phyloP scores from a whole-genome alignment of 805 yeast genomes.

The Danielia oregonensis region DNA sequence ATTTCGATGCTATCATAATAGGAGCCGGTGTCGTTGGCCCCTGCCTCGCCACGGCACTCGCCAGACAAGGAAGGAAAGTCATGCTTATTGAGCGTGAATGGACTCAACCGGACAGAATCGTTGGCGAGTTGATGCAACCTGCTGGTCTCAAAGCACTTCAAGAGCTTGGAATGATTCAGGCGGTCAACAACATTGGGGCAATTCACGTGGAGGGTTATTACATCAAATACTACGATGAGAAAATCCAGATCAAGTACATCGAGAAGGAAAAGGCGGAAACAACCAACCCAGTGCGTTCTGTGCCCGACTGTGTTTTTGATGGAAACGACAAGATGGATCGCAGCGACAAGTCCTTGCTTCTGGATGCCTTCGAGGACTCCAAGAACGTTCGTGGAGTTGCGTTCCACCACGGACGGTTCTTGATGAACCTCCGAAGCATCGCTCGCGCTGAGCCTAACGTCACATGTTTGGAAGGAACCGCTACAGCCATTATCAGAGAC shows the following conservation, averaged over 20 bases:
- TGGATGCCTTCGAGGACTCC: conserved; percentile 54
- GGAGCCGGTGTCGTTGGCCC: conserved; percentile 99
- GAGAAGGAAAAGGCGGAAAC: conserved; percentile 45
- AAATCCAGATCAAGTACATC: conserved; percentile 68
- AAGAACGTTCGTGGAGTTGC: conserved; percentile 71
- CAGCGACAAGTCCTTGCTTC: conserved; percentile 44
- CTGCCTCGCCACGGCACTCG: conserved; percentile 82
- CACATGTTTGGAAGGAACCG: conserved; percentile 79
- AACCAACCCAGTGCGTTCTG: conserved; percentile 43
- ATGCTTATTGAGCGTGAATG: conserved; percentile 83
- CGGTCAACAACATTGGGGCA: conserved; percentile 75
- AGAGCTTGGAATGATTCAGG: conserved; percentile 77
- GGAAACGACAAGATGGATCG: conserved; percentile 53
- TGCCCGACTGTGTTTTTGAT: conserved; percentile 51
- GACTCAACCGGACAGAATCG: conserved; percentile 90
- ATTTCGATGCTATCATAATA: conserved; percentile 78
- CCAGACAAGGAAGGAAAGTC: conserved; percentile 85
- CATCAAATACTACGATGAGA: conserved; percentile 59
- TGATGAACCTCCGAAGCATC: conserved; percentile 69
- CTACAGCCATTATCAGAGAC: conserved; percentile 59
- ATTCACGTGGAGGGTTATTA: conserved; percentile 76
- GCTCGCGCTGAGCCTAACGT: conserved; percentile 70
- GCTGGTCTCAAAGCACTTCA: conserved; percentile 85
- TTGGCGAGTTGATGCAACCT: conserved; percentile 96
- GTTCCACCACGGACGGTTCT: conserved; percentile 89